Evolutionary conservation across 768 basidiomycete species (phyloP), one percentile per base, ranked within the genome.

Genomic region (Termitomyces sp.): DNA sequence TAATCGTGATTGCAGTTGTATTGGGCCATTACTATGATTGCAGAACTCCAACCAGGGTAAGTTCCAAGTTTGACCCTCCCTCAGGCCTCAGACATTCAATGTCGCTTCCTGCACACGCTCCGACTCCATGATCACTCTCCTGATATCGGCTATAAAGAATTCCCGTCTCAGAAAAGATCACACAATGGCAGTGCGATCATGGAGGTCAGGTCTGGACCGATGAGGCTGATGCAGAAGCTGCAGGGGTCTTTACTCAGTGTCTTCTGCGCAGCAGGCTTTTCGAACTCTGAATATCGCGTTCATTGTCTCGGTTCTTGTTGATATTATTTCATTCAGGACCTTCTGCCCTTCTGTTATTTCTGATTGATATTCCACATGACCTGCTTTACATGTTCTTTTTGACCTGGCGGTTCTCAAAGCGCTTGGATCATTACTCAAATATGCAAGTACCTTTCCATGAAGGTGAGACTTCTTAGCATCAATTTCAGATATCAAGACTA

Each of bases 301-400:
- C 71, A 85, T 88, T 63, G 68, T 83, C 56, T 72, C 72, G 54
- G 75, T 89, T 60, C 68, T 88, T 37, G 78, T 80, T 56, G 86
- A 89, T 72, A 71, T 89, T 49, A 81, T 69, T 86, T 70, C 57
- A 60, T 55, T 41, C 16, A 12, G 45, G 6, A 14, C 37, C 42
- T 57, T 46, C 54, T 41, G 48, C 34, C 46, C 54, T 28, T 37
- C 56, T 34, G 62, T 53, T 63, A 60, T 58, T 61, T 61, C 66
- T 64, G 65, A 69, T 66, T 58, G 39, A 55, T 59, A 25, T 32
- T 63, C 23, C 61, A 42, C 28, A 34, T 58, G 67, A 57, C 61
- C 61, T 88, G 88, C 65, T 86, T 50, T 89, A 89, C 76, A 86
- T 89, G 85, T 82, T 79, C 69, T 88, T 89, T 76, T 72, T 88